Conservation (phyloP, 148 eudicot genomes). For the Hydrangea macrophylla region DNA sequence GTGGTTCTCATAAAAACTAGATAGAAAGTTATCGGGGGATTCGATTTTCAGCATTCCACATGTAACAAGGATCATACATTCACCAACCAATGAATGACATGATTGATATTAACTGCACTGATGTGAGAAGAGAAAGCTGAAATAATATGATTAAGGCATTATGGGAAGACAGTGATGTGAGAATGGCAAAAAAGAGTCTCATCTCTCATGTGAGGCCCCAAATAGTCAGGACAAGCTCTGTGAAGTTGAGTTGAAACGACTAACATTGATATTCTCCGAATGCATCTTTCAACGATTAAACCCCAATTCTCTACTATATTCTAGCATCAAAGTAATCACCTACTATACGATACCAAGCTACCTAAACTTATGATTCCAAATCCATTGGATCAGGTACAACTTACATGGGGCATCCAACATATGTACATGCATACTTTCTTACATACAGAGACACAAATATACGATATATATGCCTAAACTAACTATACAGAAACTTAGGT, state of each 20-base stretch:
- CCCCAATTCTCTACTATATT: background rate
- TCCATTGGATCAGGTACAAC: too few relatives aligned
- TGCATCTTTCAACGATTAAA: background rate
- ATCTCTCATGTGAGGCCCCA: background rate
- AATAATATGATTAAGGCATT: background rate
- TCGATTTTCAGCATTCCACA: too few relatives aligned
- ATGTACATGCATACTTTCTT: too few relatives aligned
- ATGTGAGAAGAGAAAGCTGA: background rate
- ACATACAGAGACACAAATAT: too few relatives aligned
- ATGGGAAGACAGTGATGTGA: background rate
- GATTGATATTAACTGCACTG: background rate
- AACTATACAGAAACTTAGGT: background rate
- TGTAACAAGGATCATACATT: too few relatives aligned
- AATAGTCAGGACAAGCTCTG: background rate
- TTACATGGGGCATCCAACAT: background rate
- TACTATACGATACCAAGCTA: background rate
- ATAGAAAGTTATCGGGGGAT: too few relatives aligned
- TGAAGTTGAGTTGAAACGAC: background rate
- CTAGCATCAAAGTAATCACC: background rate
- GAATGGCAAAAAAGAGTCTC: background rate
- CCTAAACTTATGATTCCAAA: background rate
- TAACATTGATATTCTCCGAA: background rate
- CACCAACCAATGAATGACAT: background rate
- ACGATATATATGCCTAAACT: too few relatives aligned
- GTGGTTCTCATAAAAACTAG: too few relatives aligned